Evolutionary conservation across 2,329 filamentous ascomycete genomes (phyloP), one percentile per base, ranked within the genome.

Genomic region (Chaetomiaceae sp.): DNA sequence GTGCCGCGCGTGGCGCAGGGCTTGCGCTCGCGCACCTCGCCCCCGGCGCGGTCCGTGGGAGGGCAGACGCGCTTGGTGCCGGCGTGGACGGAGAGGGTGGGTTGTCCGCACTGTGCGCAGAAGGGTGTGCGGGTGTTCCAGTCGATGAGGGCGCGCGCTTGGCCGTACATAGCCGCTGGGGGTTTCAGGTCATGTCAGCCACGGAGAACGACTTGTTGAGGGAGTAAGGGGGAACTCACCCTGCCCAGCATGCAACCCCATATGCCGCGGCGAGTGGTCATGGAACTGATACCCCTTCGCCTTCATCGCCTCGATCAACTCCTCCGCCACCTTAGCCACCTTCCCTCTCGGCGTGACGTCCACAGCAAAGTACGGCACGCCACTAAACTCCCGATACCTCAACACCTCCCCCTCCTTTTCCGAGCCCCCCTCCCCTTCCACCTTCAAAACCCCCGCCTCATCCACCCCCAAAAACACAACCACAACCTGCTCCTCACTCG

Each of bases 61-160:
- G 89, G 88, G 66, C 89, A 95, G 7, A 84, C 79, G 42, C 89
- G 83, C 73, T 95, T 95, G 67, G 87, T 90, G 45, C 89, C 89
- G 4, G 84, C 87, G 64, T 91, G 86, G 23, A 89, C 77, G 17
- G 86, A 87, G 56, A 96, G 75, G 0, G 91, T 97, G 22, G 81
- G 83, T 65, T 88, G 81, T 31, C 94, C 92, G 71, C 94, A 99
- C 52, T 87, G 86, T 29, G 85, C 91, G 70, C 94, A 99, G 77
- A 90, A 99, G 27, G 87, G 88, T 71, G 95, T 96, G 47, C 92
- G 87, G 23, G 79, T 79, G 72, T 99, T 97, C 94, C 94, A 99
- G 74, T 97, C 94, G 33, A 95, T 76, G 23, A 96, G 78, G 42
- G 91, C 88, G 51, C 92, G 85, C 7, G 91, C 89, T 71, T 96